These are phyloP conservation scores for Exophiala spinifera DNA, from an alignment of 2,329 filamentous ascomycete species.

Conservation along the genomic window DNA sequence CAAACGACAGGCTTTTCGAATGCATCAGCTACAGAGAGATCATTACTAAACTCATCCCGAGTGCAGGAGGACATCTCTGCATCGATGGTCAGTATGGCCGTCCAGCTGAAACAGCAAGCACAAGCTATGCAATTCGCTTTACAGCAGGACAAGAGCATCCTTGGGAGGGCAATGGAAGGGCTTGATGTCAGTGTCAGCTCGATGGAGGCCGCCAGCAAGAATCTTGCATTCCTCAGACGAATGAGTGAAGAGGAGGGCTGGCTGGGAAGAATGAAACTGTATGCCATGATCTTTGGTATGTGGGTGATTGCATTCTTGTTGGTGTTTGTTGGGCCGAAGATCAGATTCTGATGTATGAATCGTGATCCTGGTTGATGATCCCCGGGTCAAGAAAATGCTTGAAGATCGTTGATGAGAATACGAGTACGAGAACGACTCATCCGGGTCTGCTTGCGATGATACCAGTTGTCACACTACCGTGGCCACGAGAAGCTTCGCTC, in stretches of 20 bases:
- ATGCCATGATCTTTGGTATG: slow-evolving; percentile 76
- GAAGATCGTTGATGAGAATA: background rate
- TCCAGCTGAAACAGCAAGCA: slow-evolving; percentile 37
- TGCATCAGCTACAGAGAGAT: slow-evolving; percentile 58
- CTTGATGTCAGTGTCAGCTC: slow-evolving; percentile 72
- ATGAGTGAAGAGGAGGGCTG: slow-evolving; percentile 88
- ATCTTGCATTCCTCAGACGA: slow-evolving; percentile 71
- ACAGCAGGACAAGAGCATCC: slow-evolving; percentile 60
- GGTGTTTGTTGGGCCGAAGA: slow-evolving; percentile 82
- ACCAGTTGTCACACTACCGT: background rate
- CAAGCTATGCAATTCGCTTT: slow-evolving; percentile 26
- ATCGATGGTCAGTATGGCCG: slow-evolving; percentile 77
- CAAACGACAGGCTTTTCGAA: slow-evolving; percentile 34
- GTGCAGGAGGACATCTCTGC: slow-evolving; percentile 81
- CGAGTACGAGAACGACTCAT: no score
- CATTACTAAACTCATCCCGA: slow-evolving; percentile 70
- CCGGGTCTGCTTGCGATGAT: background rate
- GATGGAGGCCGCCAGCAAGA: slow-evolving; percentile 71
- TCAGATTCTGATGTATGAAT: slow-evolving; percentile 65
- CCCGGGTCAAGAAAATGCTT: background rate
- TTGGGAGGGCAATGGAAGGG: slow-evolving; percentile 68
- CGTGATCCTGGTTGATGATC: background rate
- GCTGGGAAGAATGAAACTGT: slow-evolving; percentile 80
- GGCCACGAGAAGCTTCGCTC: slow-evolving; percentile 10
- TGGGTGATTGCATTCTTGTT: slow-evolving; percentile 75